phyloP scores from a whole-genome alignment of 495 filamentous ascomycete genomes.

The Penicillium macrosclerotiorum region DNA sequence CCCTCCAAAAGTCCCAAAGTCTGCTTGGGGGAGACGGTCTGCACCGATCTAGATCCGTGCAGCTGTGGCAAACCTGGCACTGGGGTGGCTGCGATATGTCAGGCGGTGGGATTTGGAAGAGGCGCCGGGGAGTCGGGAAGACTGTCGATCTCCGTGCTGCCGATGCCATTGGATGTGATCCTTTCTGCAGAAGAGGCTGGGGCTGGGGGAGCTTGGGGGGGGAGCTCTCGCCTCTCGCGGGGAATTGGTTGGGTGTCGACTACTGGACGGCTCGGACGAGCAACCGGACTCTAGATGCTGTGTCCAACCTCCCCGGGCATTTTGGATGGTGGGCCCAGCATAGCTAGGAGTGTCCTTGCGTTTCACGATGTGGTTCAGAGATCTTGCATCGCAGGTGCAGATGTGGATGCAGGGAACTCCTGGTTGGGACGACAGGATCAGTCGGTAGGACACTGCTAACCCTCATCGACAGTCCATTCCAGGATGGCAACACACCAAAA shows the following conservation, averaged over 20 bases:
- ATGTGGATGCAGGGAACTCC: slow-evolving; percentile 18
- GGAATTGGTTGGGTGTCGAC: too few species aligned
- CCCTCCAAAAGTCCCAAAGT: background rate
- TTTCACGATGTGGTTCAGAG: slow-evolving; percentile 16
- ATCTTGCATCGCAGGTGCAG: slow-evolving; percentile 29
- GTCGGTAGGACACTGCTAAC: background rate
- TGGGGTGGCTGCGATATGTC: slow-evolving; percentile 6
- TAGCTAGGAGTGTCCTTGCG: slow-evolving; percentile 14
- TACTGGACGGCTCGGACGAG: too few species aligned
- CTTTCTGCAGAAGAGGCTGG: background rate
- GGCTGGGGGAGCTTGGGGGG: background rate
- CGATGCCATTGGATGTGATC: background rate
- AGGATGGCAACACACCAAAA: too few species aligned
- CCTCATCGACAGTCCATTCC: too few species aligned
- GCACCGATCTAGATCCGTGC: slow-evolving; percentile 5
- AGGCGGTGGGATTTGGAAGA: background rate
- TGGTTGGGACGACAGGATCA: slow-evolving; percentile 4
- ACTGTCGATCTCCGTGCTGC: background rate
- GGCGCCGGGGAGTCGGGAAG: background rate
- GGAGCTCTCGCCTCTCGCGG: too few species aligned
- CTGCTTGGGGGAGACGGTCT: background rate
- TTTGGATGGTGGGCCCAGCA: slow-evolving; percentile 6
- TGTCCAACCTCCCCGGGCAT: slow-evolving; percentile 4
- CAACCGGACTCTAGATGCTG: too few species aligned
- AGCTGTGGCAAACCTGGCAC: slow-evolving; percentile 3